Percentiles rank a stretch among this genome's conserved stretches.
phyloP scores from a whole-genome alignment of 73 alveolate genomes.

The Durusdinium trenchii region DNA sequence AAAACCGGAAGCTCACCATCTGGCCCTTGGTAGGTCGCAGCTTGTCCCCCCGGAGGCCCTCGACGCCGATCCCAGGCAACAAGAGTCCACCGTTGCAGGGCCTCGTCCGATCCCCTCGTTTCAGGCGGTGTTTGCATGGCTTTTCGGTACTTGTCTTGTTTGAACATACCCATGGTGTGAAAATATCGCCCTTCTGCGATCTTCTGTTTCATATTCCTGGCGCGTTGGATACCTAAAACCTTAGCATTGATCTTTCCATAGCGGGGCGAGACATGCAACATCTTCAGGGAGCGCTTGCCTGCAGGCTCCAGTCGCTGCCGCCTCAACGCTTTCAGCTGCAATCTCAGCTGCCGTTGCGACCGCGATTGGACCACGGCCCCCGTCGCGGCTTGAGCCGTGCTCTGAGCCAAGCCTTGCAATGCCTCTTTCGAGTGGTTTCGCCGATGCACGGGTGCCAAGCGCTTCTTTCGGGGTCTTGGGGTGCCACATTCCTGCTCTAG shows the following conservation, averaged over 20 bases:
- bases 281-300: slow-evolving; percentile 59
- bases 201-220: slow-evolving; percentile 82
- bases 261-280: slow-evolving; percentile 70
- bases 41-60: slow-evolving; percentile 22
- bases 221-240: slow-evolving; percentile 58
- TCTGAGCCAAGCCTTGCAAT: slow-evolving; percentile 47
- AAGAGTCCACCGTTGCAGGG: background rate
- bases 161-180: slow-evolving; percentile 67
- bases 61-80: slow-evolving; percentile 63
- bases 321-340: slow-evolving; percentile 46
- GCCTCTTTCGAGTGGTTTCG: slow-evolving; percentile 23
- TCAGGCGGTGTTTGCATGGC: slow-evolving; percentile 58
- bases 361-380: slow-evolving; percentile 43
- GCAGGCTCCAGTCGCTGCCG: slow-evolving; percentile 68
- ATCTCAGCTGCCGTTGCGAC: slow-evolving; percentile 7
- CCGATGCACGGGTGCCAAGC: slow-evolving; percentile 39
- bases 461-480: slow-evolving; percentile 70
- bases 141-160: slow-evolving; percentile 43
- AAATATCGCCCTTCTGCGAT: slow-evolving; percentile 63
- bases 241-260: slow-evolving; percentile 85
- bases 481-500: slow-evolving; percentile 71
- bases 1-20: slow-evolving; percentile 12
- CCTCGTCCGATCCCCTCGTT: background rate
- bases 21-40: slow-evolving; percentile 12
- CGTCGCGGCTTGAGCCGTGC: slow-evolving; percentile 20